Base-by-base conservation (phyloP, 2,329 filamentous ascomycete species). In the Claviceps cyperi region DNA sequence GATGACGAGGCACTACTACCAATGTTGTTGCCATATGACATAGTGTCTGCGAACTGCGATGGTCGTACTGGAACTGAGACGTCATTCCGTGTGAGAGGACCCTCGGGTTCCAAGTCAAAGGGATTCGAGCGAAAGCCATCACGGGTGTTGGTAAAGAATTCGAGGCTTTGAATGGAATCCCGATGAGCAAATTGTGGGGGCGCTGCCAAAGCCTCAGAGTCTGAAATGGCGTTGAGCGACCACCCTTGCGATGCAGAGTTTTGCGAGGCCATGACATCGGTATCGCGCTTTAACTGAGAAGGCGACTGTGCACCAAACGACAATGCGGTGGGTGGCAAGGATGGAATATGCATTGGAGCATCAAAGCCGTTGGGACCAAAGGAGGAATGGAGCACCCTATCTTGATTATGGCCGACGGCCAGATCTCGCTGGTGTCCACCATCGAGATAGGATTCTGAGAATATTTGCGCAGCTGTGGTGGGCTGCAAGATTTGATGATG, bases 51-150 rank as follows among this genome's bases (percentile, higher is more conserved):
- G 8, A 53, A 52, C 24, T 54, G 51, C 5, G 55, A 57, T 17
- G 59, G 56, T 52, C 57, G 54, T 32, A 51, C 49, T 7, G 56
- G 53, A 46, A 59, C 49, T 35, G 53, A 54, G 11, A 51, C 48
- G n/a, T 50, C 50, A 28, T 52, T 55, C 5, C 58, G 54, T 38
- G 51, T 40, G 9, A 56, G 22, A 7, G 53, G 56, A 37, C 53
- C 54, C 48, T 63, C 60, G 13, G 66, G 54, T 59, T 83, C 79
- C n/a, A 83, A 68, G 55, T 83, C 80, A 57, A 83, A 83, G 1
- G 78, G 79, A 55, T 83, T 78, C 1, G 78, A 81, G 43, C 78
- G 75, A 60, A 80, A 78, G 58, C 77, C 78, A 57, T 74, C 74
- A 50, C 74, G 71, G 15, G 68, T 64, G 5, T 66, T 69, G 43